phyloP scores from a whole-genome alignment of 805 yeast species.

The Cephaloascus albidus region DNA sequence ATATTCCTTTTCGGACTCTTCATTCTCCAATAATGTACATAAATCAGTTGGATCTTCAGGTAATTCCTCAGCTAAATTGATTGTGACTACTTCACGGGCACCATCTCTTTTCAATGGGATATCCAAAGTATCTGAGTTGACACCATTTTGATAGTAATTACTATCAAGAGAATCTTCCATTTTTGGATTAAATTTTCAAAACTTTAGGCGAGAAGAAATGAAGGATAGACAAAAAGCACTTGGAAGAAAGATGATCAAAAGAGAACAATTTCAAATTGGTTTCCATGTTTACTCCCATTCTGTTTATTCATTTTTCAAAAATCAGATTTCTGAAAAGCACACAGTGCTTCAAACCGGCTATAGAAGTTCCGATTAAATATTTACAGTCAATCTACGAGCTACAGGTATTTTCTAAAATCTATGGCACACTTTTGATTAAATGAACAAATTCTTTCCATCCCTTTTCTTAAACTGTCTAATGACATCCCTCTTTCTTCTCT shows the following conservation, averaged over 20 bases:
- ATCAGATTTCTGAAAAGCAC: too few species aligned
- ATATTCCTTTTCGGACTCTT: conserved; percentile 62
- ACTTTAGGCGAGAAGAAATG: too few species aligned
- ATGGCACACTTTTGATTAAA: too few species aligned
- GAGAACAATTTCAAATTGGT: too few species aligned
- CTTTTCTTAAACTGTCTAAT: conserved; percentile 46
- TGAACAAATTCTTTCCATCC: background rate
- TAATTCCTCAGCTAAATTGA: conserved; percentile 71
- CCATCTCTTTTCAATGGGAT: conserved; percentile 64
- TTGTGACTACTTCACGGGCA: conserved; percentile 74
- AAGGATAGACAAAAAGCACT: too few species aligned
- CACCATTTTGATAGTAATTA: conserved; percentile 23
- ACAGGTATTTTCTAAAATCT: too few species aligned
- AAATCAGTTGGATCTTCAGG: conserved; percentile 88
- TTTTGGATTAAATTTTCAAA: background rate
- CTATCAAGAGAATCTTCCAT: conserved; percentile 12
- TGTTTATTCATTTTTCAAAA: too few species aligned
- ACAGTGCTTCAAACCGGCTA: too few species aligned
- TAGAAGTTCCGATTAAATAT: too few species aligned
- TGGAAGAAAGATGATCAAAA: too few species aligned
- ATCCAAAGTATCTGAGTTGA: conserved; percentile 29
- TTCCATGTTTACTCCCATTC: too few species aligned
- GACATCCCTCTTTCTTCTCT: conserved; percentile 68
- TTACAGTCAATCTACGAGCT: too few species aligned
- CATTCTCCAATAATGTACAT: conserved; percentile 69